Conservation (phyloP, 163 green algal genomes). For the Scenedesmus sp. region DNA sequence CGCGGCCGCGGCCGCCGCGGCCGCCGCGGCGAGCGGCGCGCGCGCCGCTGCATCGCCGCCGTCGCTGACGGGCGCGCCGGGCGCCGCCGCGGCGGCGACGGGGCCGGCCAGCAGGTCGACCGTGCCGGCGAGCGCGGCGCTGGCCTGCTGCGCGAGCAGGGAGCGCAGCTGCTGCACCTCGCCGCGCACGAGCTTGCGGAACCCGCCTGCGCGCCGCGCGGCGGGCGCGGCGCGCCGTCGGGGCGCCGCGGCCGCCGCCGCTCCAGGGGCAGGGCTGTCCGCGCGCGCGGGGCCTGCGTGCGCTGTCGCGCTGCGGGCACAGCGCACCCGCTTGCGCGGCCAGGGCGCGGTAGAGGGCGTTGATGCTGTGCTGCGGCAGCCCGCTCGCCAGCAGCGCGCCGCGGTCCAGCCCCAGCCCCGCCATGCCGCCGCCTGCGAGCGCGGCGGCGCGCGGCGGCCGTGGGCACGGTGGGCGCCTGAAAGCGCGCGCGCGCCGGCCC, state of each 20-base stretch:
- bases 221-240: too few species aligned
- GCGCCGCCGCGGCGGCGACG: constrained; percentile 23
- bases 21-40: background rate
- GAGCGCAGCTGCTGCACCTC: constrained; percentile 43
- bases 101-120: constrained; percentile 33
- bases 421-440: background rate
- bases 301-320: too few species aligned
- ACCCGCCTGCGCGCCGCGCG: constrained; percentile 14
- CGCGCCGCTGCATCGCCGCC: constrained; percentile 4
- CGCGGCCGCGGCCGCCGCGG: background rate
- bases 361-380: constrained; percentile 39
- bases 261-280: too few species aligned
- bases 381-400: constrained; percentile 17
- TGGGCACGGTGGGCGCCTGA: background rate
- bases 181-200: constrained; percentile 8
- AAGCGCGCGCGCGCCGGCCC: background rate
- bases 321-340: constrained; percentile 26
- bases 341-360: constrained; percentile 27
- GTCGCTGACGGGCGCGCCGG: background rate
- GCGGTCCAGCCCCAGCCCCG: background rate
- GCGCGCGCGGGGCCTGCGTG: too few species aligned
- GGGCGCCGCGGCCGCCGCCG: too few species aligned
- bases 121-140: background rate
- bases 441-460: background rate
- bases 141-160: constrained; percentile 26